Evolutionary conservation across 2,329 filamentous ascomycete genomes (phyloP), one percentile per base, ranked within the genome.

Genomic region (Colletotrichum australisinense): DNA sequence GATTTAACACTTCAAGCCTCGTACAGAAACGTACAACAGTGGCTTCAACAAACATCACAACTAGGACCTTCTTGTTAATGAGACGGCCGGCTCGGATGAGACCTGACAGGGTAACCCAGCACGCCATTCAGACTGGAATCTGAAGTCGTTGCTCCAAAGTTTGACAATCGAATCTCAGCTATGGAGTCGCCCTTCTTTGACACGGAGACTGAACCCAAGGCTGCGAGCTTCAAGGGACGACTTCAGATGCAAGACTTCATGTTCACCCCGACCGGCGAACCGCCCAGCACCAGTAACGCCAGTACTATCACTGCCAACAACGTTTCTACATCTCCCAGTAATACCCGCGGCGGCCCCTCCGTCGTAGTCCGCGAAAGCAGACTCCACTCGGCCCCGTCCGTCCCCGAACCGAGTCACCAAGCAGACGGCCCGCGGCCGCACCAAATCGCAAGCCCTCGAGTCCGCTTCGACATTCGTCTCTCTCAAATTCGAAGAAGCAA

Each of bases 231-330:
- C 71, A 78, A 80, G 60, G 86, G 86, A 28, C 84, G 81, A 14
- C 81, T 88, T 22, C 79, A 85, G 38, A 81, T 88, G 32, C 79
- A 83, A n/a, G 79, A 83, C 67, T 88, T 87, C 79, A 80, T 81
- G 75, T 87, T 84, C 78, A 80, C 78, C 1, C 53, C 57, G 12
- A 26, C 59, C 4, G 22, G 64, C 55, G 6, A 49, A 16, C 38
- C 63, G 42, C 24, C n/a, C 69, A 35, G 57, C 55, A 42, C 35
- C 26, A 14, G 19, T n/a, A 12, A 24, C 32, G 28, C 49, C 35
- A 26, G 19, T 19, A 19, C 11, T 14, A 11, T 4, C 26, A 19
- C 24, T 53, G 16, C 11, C n/a, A 35, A 28, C 28, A 35, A 52
- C 19, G 3, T 28, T 53, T 19, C 42, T 5, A 8, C 5, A 14